Conservation (phyloP, 2,329 filamentous ascomycete species). For the Scytalidium lignicola region DNA sequence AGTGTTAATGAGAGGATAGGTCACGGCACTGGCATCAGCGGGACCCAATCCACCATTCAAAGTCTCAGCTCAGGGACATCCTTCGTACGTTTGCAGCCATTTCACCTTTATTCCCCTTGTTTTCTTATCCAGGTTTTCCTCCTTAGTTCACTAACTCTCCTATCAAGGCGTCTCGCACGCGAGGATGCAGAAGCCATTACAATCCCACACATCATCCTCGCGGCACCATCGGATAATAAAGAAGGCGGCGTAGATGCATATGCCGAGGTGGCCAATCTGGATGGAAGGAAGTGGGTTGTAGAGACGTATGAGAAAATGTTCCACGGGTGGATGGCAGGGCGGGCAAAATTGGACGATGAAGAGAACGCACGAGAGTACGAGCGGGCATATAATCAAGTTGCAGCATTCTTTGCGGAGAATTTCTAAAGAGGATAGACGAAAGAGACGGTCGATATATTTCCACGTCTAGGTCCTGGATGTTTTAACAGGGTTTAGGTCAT, state of each 20-base stretch:
- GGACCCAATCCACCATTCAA: slow-evolving; percentile 14
- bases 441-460: too few relatives aligned
- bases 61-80: slow-evolving; percentile 22
- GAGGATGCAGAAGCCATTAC: slow-evolving; percentile 39
- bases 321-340: slow-evolving; percentile 52
- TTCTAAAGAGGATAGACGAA: slow-evolving; percentile 5
- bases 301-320: slow-evolving; percentile 30
- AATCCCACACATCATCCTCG: slow-evolving; percentile 44
- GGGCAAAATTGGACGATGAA: slow-evolving; percentile 40
- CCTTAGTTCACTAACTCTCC: neutral
- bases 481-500: too few relatives aligned
- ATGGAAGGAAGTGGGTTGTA: slow-evolving; percentile 32
- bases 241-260: slow-evolving; percentile 37
- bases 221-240: slow-evolving; percentile 42
- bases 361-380: slow-evolving; percentile 41
- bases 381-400: slow-evolving; percentile 31
- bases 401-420: slow-evolving; percentile 14
- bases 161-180: slow-evolving; percentile 10
- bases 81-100: slow-evolving; percentile 9
- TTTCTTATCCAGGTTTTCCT: neutral
- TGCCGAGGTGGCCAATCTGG: slow-evolving; percentile 34
- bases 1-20: slow-evolving; percentile 7
- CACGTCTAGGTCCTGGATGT: too few relatives aligned
- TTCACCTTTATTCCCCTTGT: neutral
- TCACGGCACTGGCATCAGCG: slow-evolving; percentile 13